Conservation (phyloP, 495 filamentous ascomycete genomes). For the Bacidia rubella region DNA sequence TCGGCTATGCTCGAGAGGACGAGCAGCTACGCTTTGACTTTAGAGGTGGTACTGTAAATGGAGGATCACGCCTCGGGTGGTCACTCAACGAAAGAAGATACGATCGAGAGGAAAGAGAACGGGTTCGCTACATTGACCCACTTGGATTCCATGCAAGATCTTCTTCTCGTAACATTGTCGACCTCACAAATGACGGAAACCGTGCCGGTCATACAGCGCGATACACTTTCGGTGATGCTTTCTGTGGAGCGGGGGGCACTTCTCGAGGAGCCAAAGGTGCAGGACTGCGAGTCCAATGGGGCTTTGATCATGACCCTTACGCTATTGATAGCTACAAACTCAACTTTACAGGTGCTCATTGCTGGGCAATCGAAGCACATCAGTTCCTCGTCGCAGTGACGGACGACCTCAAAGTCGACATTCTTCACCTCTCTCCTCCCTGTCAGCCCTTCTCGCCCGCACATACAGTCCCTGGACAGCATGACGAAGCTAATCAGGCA, state of each 20-base stretch:
- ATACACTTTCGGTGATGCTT: conserved; percentile 57
- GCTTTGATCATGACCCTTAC: conserved; percentile 42
- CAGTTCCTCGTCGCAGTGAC: conserved; percentile 29
- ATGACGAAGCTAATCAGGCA: conserved; percentile 62
- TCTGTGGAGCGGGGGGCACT: conserved; percentile 64
- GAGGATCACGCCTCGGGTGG: conserved; percentile 13
- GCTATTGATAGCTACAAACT: conserved; percentile 42
- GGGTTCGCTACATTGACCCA: background rate
- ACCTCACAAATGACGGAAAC: no score
- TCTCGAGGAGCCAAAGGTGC: conserved; percentile 52
- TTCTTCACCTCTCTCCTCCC: conserved; percentile 70
- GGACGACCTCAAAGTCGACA: conserved; percentile 39
- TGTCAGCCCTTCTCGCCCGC: conserved; percentile 73
- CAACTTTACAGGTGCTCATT: conserved; percentile 41
- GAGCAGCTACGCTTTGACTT: conserved; percentile 14
- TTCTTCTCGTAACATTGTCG: background rate
- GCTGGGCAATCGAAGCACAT: conserved; percentile 31
- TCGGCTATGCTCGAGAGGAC: conserved; percentile 9
- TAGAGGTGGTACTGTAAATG: conserved; percentile 19
- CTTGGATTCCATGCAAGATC: background rate
- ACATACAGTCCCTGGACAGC: conserved; percentile 45
- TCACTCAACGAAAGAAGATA: conserved; percentile 5
- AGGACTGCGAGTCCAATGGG: conserved; percentile 44
- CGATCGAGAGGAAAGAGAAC: background rate
- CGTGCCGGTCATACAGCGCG: no score